A percentile compares a stretch with the other conserved stretches of the same genome.
These are phyloP conservation scores for Rhododendron kiyosumense DNA, from an alignment of 148 eudicot genomes.

Conservation along the genomic window DNA sequence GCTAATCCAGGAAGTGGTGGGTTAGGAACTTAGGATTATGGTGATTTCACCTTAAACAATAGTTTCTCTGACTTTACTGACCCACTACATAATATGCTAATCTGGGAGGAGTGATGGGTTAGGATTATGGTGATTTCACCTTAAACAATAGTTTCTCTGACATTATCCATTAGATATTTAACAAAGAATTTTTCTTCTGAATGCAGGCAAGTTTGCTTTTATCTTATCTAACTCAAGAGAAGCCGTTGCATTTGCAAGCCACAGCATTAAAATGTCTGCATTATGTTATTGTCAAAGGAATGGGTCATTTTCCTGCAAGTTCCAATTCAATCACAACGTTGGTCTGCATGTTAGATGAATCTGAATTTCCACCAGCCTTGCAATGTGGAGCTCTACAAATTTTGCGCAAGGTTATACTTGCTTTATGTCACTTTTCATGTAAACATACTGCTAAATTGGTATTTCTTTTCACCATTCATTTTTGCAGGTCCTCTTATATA, in stretches of 20 bases:
- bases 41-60: background rate
- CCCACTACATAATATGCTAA: background rate
- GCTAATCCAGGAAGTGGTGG: background rate
- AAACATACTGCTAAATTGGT: background rate
- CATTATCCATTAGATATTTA: background rate
- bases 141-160: background rate
- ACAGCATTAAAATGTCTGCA: slow-evolving; percentile 53
- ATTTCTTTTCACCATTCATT: slow-evolving; percentile 8
- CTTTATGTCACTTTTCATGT: background rate
- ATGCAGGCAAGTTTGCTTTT: slow-evolving; percentile 57
- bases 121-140: background rate
- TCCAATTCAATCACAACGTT: slow-evolving; percentile 29
- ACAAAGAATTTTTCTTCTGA: slow-evolving; percentile 1
- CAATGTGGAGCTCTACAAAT: slow-evolving; percentile 50
- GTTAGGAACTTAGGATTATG: too few species aligned
- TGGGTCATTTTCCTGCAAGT: slow-evolving; percentile 32
- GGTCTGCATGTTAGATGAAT: slow-evolving; percentile 39
- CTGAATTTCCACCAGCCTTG: slow-evolving; percentile 40
- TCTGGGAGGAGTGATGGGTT: background rate
- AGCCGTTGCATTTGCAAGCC: slow-evolving; percentile 41
- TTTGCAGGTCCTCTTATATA: slow-evolving; percentile 52
- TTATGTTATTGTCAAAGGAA: slow-evolving; percentile 36
- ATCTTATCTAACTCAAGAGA: slow-evolving; percentile 40
- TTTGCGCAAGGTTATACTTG: slow-evolving; percentile 45
- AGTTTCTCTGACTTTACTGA: slow-evolving; percentile 2